Percentiles rank a stretch among this genome's conserved stretches.
Evolutionary conservation across 306 rosid species (phyloP).

Genomic region (Inga oerstediana): DNA sequence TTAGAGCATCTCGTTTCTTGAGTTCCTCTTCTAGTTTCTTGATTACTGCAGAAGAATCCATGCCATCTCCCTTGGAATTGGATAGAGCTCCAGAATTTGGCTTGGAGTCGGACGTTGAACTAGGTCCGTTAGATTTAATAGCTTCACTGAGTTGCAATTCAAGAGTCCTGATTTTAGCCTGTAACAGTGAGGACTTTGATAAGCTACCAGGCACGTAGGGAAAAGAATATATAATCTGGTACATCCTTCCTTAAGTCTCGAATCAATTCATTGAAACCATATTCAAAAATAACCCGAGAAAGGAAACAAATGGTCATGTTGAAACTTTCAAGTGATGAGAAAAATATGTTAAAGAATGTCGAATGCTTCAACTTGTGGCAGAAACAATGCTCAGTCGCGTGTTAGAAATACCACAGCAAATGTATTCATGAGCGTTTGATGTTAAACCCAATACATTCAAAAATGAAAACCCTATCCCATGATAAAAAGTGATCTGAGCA

Average conservation of each 20-base stretch:
- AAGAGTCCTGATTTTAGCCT: slow-evolving; percentile 71
- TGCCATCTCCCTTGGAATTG: slow-evolving; percentile 62
- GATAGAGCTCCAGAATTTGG: slow-evolving; percentile 50
- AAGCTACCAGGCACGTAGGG: slow-evolving; percentile 20
- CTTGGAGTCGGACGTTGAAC: slow-evolving; percentile 47
- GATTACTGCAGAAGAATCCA: slow-evolving; percentile 71
- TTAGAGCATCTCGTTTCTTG: slow-evolving; percentile 91
- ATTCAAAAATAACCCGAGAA: slow-evolving; percentile 13
- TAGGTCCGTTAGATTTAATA: slow-evolving; percentile 43
- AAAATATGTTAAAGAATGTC: slow-evolving; percentile 10
- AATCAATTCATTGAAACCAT: slow-evolving; percentile 14
- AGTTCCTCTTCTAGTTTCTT: slow-evolving; percentile 96
- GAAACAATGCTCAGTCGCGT: slow-evolving; percentile 12
- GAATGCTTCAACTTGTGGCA: slow-evolving; percentile 5
- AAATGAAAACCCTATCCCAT: neutral
- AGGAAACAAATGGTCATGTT: slow-evolving; percentile 5
- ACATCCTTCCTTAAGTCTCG: slow-evolving; percentile 16
- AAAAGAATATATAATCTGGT: slow-evolving; percentile 11
- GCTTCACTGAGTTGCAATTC: slow-evolving; percentile 75
- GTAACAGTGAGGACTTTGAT: slow-evolving; percentile 33
- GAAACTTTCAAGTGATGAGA: slow-evolving; percentile 25
- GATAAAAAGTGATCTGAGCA: neutral
- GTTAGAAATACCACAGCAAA: slow-evolving; percentile 19
- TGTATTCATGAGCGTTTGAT: neutral
- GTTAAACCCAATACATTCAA: neutral